These are phyloP conservation scores for Tulasnella sp. DNA, from an alignment of 768 basidiomycete genomes.

Conservation along the genomic window DNA sequence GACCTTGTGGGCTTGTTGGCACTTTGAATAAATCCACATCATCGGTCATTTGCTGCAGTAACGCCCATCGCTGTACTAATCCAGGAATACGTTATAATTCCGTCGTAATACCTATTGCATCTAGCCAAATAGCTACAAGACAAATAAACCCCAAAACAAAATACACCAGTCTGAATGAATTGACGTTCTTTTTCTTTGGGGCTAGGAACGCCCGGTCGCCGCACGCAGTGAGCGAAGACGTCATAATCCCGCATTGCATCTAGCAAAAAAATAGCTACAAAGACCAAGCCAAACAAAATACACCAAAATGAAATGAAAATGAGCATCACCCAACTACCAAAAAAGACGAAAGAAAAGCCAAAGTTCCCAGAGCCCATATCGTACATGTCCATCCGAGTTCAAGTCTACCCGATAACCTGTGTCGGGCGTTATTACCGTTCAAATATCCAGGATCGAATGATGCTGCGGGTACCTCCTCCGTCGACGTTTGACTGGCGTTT, in stretches of 20 bases:
- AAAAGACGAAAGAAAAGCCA: not conserved
- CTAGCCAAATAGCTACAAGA: not conserved
- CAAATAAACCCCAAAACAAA: not conserved
- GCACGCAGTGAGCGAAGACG: no score
- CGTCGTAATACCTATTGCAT: no score
- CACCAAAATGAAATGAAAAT: no score
- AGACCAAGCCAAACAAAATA: no score
- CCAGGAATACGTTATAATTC: not conserved
- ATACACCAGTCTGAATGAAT: not conserved
- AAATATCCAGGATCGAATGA: slow-evolving; percentile 19
- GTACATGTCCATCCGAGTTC: slow-evolving; percentile 10
- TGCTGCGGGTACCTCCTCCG: not conserved
- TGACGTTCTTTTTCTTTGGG: no score
- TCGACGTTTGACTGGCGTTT: not conserved
- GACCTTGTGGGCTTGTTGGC: no score
- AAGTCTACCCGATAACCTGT: not conserved
- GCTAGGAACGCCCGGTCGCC: no score
- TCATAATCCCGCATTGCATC: no score
- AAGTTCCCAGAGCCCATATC: not conserved
- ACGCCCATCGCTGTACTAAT: no score
- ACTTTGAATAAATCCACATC: not conserved
- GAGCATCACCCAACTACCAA: not conserved
- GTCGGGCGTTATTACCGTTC: slow-evolving; percentile 4
- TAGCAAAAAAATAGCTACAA: no score
- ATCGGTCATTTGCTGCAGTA: not conserved